Base-by-base conservation (phyloP, 2,329 filamentous ascomycete genomes). In the Amauroascus niger region DNA sequence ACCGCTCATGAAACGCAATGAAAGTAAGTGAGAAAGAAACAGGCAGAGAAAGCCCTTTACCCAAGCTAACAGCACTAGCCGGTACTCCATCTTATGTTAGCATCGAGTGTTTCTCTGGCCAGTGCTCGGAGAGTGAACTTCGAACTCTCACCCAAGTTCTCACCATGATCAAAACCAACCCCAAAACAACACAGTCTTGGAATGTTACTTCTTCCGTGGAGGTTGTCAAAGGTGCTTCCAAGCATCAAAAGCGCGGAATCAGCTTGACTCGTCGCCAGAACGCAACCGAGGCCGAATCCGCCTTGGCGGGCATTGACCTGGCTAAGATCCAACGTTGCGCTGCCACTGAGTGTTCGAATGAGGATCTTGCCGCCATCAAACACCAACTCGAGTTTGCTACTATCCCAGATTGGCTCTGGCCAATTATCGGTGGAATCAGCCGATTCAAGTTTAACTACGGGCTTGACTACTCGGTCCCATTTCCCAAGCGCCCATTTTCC, bases 401-500 rank as follows among this genome's bases (percentile, higher is more conserved):
- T 6, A 46, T 55, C 14, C 49, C 52, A 4, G 14, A 3, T 6
- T 49, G 26, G 53, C 33, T 55, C 8, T 55, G 53, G 50, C 48
- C 53, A 20, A 52, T 52, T 20, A 26, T 52, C 18, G 53, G 53
- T n/a, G 16, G 35, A n/a, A 39, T 54, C 5, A 35, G 44, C 22
- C 40, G 37, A n/a, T 39, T 56, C 37, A 54, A 58, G 41, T 56
- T 58, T 28, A 52, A 43, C 37, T 58, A 54, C 24, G 45, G 52
- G 14, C 46, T 58, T 32, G 54, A 58, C 4, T 41, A 46, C 26
- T 40, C 9, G 5, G 8, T 45, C 8, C 9, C 33, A 7, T 8
- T 30, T 13, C 41, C 16, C 3, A 40, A n/a, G n/a, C n/a, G 5
- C n/a, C 18, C 16, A 8, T 8, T 18, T n/a, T 7, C 16, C n/a